These are phyloP conservation scores for Alternaria novae-zelandiae DNA, from an alignment of 2,329 filamentous ascomycete species.

Conservation along the genomic window DNA sequence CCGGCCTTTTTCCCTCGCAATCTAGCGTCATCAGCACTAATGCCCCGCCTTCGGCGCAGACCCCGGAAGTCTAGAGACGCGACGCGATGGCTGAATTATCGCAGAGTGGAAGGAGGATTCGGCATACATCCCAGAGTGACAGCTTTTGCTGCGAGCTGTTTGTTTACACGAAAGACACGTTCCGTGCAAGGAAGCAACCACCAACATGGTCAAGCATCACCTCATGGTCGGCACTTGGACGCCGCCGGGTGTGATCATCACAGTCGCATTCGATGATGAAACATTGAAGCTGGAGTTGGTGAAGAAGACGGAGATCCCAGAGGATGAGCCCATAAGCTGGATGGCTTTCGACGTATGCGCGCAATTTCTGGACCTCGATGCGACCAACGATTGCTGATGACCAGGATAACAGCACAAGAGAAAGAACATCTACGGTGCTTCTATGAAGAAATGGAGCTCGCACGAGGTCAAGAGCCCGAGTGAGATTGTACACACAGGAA, in stretches of 20 bases:
- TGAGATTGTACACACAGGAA: slow-evolving; percentile 76
- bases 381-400: slow-evolving; percentile 20
- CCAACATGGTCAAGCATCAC: slow-evolving; percentile 75
- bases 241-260: slow-evolving; percentile 87
- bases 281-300: slow-evolving; percentile 74
- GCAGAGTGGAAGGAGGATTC: background rate
- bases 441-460: slow-evolving; percentile 93
- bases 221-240: slow-evolving; percentile 94
- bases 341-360: slow-evolving; percentile 82
- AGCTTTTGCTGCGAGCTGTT: background rate
- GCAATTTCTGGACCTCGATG: background rate
- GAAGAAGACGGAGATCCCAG: slow-evolving; percentile 80
- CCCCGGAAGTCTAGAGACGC: slow-evolving; percentile 17
- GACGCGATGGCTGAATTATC: slow-evolving; percentile 12
- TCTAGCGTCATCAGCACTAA: slow-evolving; percentile 1
- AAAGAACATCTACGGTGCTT: slow-evolving; percentile 86
- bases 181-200: background rate
- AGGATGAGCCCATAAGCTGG: slow-evolving; percentile 90
- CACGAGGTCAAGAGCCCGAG: slow-evolving; percentile 77
- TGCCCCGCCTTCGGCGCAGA: slow-evolving; percentile 34
- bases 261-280: slow-evolving; percentile 85
- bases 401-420: slow-evolving; percentile 67
- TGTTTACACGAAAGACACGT: background rate
- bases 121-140: background rate
- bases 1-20: slow-evolving; percentile 26